A percentile compares a stretch with the other conserved stretches of the same genome.
phyloP scores from a whole-genome alignment of 176 grass and related monocot genomes.

The Neostapfia colusana region DNA sequence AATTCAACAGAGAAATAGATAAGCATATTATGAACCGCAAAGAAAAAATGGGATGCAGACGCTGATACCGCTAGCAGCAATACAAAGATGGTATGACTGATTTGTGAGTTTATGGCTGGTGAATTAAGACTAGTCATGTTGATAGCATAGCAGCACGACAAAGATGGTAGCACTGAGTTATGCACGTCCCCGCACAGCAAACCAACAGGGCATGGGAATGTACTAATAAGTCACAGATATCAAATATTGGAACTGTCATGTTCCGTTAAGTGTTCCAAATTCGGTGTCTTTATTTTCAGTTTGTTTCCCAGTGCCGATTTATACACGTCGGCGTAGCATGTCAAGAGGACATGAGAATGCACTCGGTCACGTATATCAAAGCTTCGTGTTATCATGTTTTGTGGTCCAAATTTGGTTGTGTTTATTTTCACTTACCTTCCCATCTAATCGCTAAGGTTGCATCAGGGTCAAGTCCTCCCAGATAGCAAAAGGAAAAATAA shows the following conservation, averaged over 20 bases:
- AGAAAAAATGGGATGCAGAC: neutral
- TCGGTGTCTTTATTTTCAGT: no score
- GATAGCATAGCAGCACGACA: no score
- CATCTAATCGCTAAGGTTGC: neutral
- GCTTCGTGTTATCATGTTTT: neutral
- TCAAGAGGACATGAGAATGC: no score
- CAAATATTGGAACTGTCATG: no score
- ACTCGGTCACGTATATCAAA: neutral
- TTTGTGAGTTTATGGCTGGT: neutral
- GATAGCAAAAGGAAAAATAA: neutral
- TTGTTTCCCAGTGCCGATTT: no score
- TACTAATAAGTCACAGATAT: neutral
- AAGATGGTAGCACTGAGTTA: neutral
- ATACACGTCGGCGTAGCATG: no score
- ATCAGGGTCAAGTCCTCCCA: no score
- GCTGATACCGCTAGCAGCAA: slow-evolving; percentile 12
- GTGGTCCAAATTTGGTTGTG: slow-evolving; percentile 5
- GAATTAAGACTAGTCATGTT: neutral
- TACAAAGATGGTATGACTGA: neutral
- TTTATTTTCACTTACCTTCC: slow-evolving; percentile 8
- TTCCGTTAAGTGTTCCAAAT: no score
- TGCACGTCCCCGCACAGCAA: neutral
- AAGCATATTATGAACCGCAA: neutral
- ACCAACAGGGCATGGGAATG: neutral
- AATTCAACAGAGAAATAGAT: slow-evolving; percentile 14